phyloP scores from a whole-genome alignment of 805 yeast species.

The Yarrowia sp. region DNA sequence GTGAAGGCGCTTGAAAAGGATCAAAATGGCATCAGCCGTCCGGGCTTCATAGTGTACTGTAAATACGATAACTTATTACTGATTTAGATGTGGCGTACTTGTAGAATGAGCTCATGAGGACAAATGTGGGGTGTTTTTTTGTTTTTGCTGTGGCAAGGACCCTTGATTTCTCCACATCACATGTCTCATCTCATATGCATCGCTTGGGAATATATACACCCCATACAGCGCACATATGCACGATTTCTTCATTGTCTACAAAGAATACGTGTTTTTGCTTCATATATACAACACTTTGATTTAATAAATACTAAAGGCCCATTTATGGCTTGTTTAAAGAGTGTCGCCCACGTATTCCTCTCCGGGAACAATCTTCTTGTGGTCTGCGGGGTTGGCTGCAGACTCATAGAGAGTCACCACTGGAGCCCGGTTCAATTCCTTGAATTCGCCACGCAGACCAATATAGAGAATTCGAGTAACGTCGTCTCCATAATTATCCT shows the following conservation, averaged over 20 bases:
- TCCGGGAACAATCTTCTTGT: constrained; percentile 44
- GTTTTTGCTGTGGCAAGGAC: too few species aligned
- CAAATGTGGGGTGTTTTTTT: too few species aligned
- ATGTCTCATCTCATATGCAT: too few species aligned
- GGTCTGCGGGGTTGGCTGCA: constrained; percentile 92
- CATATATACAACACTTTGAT: not conserved
- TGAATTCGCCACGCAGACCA: constrained; percentile 68
- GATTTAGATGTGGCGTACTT: not conserved
- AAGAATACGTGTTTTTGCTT: not conserved
- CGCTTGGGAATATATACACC: not conserved
- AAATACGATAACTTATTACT: not conserved
- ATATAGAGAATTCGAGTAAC: constrained; percentile 60
- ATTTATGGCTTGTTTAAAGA: not conserved
- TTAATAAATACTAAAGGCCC: not conserved
- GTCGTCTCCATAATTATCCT: constrained; percentile 62
- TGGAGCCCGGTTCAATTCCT: constrained; percentile 51
- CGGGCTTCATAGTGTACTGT: not conserved
- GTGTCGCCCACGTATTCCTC: constrained; percentile 30
- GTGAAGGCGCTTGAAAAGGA: not conserved
- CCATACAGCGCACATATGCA: not conserved
- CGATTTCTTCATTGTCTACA: not conserved
- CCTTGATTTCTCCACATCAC: too few species aligned
- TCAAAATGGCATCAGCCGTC: not conserved
- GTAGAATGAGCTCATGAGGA: too few species aligned
- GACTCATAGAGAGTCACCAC: constrained; percentile 78